Evolutionary conservation across 257 asterid genomes (phyloP), one percentile per base, ranked within the genome.

Genomic region (Ilex asprella): DNA sequence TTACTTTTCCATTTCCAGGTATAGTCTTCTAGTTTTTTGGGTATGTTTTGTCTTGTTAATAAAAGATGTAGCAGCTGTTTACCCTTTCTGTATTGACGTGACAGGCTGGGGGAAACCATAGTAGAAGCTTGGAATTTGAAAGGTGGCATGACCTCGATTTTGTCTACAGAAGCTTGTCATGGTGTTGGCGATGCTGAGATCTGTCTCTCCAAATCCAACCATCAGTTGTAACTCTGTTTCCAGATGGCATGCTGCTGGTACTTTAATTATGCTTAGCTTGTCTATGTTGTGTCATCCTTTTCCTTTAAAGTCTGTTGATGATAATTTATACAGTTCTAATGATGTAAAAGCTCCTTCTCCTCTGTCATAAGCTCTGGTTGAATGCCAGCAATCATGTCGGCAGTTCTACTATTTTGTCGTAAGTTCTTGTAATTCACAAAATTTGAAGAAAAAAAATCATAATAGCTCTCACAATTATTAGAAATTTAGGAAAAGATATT

Each of bases 61-160:
- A 12, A 2, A 8, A 13, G 3, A 8, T 2, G 15, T 46, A 46
- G 15, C 15, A 3, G 15, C 12, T 12, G 10, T 2, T 8, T 46
- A 46, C 52, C 3, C 58, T 16, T 7, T 31, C 57, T 35, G 27
- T 27, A 39, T 46, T 46, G 58, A 58, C 67, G 41, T 82, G 72
- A 41, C 86, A 91, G 95, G 83, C 71, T 39, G 63, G 67, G 53
- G 70, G 52, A 64, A 73, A 73, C 60, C 76, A 70, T 31, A 62
- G 74, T 54, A 74, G 64, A 55, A 67, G 60, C 35, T 76, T 86
- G 69, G 96, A 92, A 80, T 70, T 78, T 72, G 96, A 82, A 65
- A 85, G 80, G n/a, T 93, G 96, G 97, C 88, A 79, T 56, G 96
- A 87, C 74, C 71, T 93, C 82, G 95, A 96, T 60, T 82, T 82